Percentiles rank a stretch among this genome's conserved stretches.
phyloP scores from a whole-genome alignment of 331 rosid genomes.

The Pyrus hybrid region DNA sequence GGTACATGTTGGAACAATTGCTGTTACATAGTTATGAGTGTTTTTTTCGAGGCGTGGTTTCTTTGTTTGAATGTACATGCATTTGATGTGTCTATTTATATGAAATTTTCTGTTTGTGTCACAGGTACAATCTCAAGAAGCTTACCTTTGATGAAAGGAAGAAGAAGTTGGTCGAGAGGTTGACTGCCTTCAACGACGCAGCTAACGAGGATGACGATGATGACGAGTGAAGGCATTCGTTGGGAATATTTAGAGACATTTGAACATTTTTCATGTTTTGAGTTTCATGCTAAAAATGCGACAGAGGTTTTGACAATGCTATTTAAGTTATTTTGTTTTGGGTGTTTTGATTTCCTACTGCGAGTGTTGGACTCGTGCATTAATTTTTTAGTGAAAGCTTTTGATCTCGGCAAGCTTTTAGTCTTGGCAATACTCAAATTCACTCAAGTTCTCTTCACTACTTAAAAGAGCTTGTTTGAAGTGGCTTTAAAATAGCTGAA shows the following conservation, averaged over 20 bases:
- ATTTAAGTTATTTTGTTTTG: not conserved
- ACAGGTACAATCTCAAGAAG: slow-evolving; percentile 70
- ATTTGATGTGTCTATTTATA: not conserved
- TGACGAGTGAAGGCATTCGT: slow-evolving; percentile 13
- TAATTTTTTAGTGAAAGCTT: too few species aligned
- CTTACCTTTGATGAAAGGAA: slow-evolving; percentile 81
- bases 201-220: slow-evolving; percentile 39
- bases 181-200: slow-evolving; percentile 62
- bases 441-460: too few species aligned
- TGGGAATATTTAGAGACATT: not conserved
- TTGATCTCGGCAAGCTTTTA: too few species aligned
- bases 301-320: not conserved
- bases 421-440: too few species aligned
- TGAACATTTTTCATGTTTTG: not conserved
- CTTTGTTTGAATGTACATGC: not conserved
- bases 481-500: too few species aligned
- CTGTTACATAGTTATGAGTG: not conserved
- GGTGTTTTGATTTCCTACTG: too few species aligned
- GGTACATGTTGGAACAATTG: slow-evolving; percentile 22
- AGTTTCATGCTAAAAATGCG: not conserved
- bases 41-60: not conserved
- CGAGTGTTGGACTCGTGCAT: too few species aligned
- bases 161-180: slow-evolving; percentile 39
- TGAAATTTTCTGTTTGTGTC: not conserved
- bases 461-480: too few species aligned